These are phyloP conservation scores for Adansonia grandidieri DNA, from an alignment of 441 rosid genomes.

Conservation along the genomic window DNA sequence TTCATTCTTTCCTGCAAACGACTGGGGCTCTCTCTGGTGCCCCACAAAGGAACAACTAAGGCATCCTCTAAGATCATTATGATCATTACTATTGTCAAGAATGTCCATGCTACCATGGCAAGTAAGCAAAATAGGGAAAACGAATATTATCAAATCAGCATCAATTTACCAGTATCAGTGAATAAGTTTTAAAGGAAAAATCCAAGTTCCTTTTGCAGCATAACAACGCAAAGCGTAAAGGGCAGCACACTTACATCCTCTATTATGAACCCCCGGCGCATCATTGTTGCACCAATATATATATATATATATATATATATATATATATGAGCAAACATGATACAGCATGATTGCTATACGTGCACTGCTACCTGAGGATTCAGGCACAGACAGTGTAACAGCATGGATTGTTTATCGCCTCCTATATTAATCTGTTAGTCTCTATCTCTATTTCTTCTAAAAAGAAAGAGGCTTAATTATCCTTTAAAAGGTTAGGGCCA, in stretches of 20 bases:
- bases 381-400: neutral
- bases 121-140: neutral
- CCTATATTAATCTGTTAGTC: slow-evolving; percentile 5
- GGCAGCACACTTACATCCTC: slow-evolving; percentile 41
- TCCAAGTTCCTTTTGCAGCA: neutral
- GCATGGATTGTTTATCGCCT: neutral
- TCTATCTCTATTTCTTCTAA: neutral
- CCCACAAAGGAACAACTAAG: slow-evolving; percentile 13
- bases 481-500: neutral
- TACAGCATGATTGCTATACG: neutral
- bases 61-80: neutral
- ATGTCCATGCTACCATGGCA: neutral
- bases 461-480: slow-evolving; percentile 5
- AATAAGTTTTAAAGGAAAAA: neutral
- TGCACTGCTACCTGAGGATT: neutral
- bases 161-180: neutral
- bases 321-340: slow-evolving; percentile 21
- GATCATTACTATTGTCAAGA: neutral
- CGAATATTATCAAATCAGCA: neutral
- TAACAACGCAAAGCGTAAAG: slow-evolving; percentile 1
- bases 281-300: slow-evolving; percentile 46
- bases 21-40: slow-evolving; percentile 34
- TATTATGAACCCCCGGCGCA: slow-evolving; percentile 43
- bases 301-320: neutral
- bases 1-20: slow-evolving; percentile 44